Conservation (phyloP, 106 monocot genomes). For the Platanthera zijinensis region DNA sequence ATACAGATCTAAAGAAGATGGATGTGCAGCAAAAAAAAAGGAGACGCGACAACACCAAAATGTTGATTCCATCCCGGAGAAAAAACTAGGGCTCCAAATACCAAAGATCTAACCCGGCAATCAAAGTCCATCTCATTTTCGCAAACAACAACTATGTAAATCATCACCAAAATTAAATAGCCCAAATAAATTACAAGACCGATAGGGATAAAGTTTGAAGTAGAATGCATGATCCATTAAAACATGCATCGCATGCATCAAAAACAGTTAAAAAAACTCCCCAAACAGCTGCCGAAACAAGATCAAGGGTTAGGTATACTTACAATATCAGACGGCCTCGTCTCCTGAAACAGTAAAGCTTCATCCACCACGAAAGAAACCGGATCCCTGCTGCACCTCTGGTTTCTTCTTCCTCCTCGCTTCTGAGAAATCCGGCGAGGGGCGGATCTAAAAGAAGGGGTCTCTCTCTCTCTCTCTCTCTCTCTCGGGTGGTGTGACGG, state of each 20-base stretch:
- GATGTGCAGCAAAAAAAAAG: neutral
- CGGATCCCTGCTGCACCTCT: neutral
- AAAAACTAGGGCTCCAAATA: neutral
- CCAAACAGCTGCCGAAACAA: neutral
- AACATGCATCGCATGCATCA: neutral
- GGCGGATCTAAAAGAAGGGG: neutral
- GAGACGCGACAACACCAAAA: neutral
- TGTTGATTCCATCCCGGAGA: neutral
- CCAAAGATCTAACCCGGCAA: neutral
- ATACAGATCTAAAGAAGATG: neutral
- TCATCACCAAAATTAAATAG: neutral
- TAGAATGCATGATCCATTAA: neutral
- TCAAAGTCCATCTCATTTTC: neutral
- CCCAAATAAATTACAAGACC: neutral
- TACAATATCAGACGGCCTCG: neutral
- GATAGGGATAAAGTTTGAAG: neutral
- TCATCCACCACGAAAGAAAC: neutral
- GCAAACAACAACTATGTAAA: neutral
- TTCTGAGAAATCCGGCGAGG: neutral
- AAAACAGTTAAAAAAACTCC: neutral
- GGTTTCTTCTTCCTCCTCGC: neutral
- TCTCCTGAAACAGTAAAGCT: neutral
- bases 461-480: neutral
- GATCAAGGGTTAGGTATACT: neutral
- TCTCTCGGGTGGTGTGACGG: neutral